Percentiles rank a stretch among this genome's conserved stretches.
phyloP scores from a whole-genome alignment of 176 grass and related monocot genomes.

The Hordeum marinum region DNA sequence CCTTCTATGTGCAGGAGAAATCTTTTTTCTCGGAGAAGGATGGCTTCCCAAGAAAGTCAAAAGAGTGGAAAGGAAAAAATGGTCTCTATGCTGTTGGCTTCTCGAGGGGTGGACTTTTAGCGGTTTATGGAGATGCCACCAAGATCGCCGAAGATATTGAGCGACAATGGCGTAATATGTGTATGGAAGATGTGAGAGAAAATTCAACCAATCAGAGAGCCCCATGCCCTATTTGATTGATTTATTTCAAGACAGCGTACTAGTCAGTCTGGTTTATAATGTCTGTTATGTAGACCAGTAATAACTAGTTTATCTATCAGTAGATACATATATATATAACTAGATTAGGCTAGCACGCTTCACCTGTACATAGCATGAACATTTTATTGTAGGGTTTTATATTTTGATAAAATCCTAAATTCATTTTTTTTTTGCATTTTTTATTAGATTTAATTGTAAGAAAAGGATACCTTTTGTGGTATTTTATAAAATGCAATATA shows the following conservation, averaged over 20 bases:
- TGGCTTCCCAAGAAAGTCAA: slow-evolving; percentile 65
- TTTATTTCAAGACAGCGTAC: slow-evolving; percentile 28
- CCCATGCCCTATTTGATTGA: background rate
- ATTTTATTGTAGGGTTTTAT: slow-evolving; percentile 23
- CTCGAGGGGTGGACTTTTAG: slow-evolving; percentile 59
- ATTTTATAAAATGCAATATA: slow-evolving; percentile 6
- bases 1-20: slow-evolving; percentile 40
- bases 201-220: background rate
- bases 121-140: slow-evolving; percentile 61
- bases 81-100: slow-evolving; percentile 84
- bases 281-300: background rate
- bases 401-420: slow-evolving; percentile 11
- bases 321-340: background rate
- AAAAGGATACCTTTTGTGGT: background rate
- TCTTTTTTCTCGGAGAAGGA: slow-evolving; percentile 77
- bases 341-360: slow-evolving; percentile 35
- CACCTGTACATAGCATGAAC: background rate
- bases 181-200: background rate
- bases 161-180: slow-evolving; percentile 21
- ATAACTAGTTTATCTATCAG: background rate
- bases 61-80: slow-evolving; percentile 75
- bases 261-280: background rate
- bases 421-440: slow-evolving; percentile 7
- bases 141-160: slow-evolving; percentile 58
- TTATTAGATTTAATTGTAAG: slow-evolving; percentile 26